These are phyloP conservation scores for Tardiomyces blankii DNA, from an alignment of 1,139 yeast genomes.

Conservation along the genomic window DNA sequence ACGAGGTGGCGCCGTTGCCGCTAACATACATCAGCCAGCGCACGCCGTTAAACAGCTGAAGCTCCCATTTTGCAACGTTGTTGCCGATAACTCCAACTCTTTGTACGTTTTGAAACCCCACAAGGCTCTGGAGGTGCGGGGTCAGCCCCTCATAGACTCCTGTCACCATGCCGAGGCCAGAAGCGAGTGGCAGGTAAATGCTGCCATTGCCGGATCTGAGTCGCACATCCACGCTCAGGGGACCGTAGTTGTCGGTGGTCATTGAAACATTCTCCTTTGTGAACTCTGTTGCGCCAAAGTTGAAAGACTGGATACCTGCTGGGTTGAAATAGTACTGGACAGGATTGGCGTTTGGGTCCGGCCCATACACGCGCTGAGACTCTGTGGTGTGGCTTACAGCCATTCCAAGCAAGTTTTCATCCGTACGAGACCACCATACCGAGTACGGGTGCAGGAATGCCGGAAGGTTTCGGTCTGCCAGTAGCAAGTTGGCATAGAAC, in stretches of 20 bases:
- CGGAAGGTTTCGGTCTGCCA: constrained; percentile 51
- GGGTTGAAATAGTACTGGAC: constrained; percentile 29
- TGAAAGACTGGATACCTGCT: constrained; percentile 27
- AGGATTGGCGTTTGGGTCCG: constrained; percentile 28
- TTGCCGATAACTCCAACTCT: constrained; percentile 6
- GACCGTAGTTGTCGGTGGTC: constrained; percentile 21
- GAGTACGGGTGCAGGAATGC: constrained; percentile 82
- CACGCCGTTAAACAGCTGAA: constrained; percentile 37
- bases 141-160: constrained; percentile 54
- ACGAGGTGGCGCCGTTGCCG: constrained; percentile 13
- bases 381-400: constrained; percentile 58
- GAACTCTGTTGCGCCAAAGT: constrained; percentile 24
- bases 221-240: constrained; percentile 43
- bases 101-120: constrained; percentile 44
- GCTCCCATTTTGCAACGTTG: constrained; percentile 35
- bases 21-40: constrained; percentile 52
- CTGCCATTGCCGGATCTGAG: constrained; percentile 48
- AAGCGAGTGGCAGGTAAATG: constrained; percentile 34
- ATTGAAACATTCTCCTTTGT: constrained; percentile 14
- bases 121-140: constrained; percentile 43
- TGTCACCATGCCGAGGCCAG: constrained; percentile 70
- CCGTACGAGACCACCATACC: constrained; percentile 45
- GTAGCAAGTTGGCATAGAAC: constrained; percentile 55
- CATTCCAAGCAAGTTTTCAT: constrained; percentile 36
- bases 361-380: constrained; percentile 55